phyloP scores from a whole-genome alignment of 2,329 filamentous ascomycete species.

The Capronia epimyces region DNA sequence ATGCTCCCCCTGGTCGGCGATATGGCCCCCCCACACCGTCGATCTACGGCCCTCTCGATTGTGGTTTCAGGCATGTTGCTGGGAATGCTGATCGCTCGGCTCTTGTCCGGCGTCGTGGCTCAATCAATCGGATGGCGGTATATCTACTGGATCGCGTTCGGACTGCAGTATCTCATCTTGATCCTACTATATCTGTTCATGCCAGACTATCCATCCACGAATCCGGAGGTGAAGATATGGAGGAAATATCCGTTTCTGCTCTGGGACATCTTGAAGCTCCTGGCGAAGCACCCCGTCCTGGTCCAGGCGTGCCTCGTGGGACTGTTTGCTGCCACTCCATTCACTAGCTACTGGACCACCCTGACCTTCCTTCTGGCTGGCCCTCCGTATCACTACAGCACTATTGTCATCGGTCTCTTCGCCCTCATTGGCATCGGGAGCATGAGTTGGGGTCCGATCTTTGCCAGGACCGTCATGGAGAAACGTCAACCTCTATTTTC shows the following conservation, averaged over 20 bases:
- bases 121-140: conserved; percentile 69
- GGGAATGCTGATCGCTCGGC: conserved; percentile 68
- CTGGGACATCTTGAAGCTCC: conserved; percentile 58
- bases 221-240: conserved; percentile 48
- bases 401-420: conserved; percentile 69
- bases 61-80: conserved; percentile 70
- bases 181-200: conserved; percentile 64
- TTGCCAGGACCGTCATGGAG: conserved; percentile 65
- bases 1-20: conserved; percentile 79
- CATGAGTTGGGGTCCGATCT: conserved; percentile 63
- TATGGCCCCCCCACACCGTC: conserved; percentile 63
- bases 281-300: conserved; percentile 61
- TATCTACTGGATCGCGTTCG: conserved; percentile 74
- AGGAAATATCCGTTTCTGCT: conserved; percentile 47
- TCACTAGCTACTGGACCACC: conserved; percentile 68
- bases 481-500: conserved; percentile 58
- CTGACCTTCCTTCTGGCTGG: conserved; percentile 74
- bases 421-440: conserved; percentile 68
- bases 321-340: conserved; percentile 57
- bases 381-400: conserved; percentile 62
- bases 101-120: conserved; percentile 68
- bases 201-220: conserved; percentile 74
- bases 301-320: conserved; percentile 64
- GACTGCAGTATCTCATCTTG: conserved; percentile 63
- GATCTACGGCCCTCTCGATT: conserved; percentile 65